These are phyloP conservation scores for Solidago caesia DNA, from an alignment of 129 eudicot genomes.

Conservation along the genomic window DNA sequence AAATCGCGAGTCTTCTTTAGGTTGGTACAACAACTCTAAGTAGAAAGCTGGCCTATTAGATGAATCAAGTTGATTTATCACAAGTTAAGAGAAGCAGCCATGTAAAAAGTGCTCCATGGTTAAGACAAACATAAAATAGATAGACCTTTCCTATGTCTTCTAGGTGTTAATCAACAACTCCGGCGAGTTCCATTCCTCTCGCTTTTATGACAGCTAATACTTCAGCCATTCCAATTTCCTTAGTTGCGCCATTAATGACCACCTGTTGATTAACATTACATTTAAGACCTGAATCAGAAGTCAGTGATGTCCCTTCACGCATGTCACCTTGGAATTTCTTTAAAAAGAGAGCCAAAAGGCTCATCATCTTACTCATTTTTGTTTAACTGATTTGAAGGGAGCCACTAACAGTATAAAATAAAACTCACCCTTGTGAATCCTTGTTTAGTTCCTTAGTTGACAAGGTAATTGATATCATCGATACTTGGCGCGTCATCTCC, in stretches of 20 bases:
- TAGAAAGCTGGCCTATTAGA: too few species aligned
- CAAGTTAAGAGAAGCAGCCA: too few species aligned
- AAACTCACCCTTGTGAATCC: slow-evolving; percentile 81
- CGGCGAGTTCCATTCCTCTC: slow-evolving; percentile 87
- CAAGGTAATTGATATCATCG: slow-evolving; percentile 87
- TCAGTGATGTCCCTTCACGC: too few species aligned
- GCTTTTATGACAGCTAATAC: slow-evolving; percentile 75
- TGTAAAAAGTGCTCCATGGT: too few species aligned
- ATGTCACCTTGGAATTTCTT: too few species aligned
- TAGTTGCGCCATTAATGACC: slow-evolving; percentile 75
- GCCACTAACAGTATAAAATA: slow-evolving; percentile 14
- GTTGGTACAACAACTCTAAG: too few species aligned
- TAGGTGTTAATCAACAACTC: slow-evolving; percentile 66
- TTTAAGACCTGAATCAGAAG: too few species aligned
- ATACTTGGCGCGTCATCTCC: slow-evolving; percentile 95
- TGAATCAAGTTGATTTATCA: too few species aligned
- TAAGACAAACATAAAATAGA: too few species aligned
- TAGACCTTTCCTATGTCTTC: slow-evolving; percentile 78
- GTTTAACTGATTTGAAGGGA: slow-evolving; percentile 20
- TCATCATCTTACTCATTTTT: not conserved
- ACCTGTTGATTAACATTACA: too few species aligned
- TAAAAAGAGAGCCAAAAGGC: not conserved
- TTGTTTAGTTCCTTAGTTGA: slow-evolving; percentile 86
- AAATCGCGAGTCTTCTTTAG: too few species aligned
- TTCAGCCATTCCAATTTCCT: slow-evolving; percentile 83